Percentiles rank a stretch among this genome's conserved stretches.
Evolutionary conservation across 164 flowering plant species (phyloP).

Genomic region (Stephania cephalantha): DNA sequence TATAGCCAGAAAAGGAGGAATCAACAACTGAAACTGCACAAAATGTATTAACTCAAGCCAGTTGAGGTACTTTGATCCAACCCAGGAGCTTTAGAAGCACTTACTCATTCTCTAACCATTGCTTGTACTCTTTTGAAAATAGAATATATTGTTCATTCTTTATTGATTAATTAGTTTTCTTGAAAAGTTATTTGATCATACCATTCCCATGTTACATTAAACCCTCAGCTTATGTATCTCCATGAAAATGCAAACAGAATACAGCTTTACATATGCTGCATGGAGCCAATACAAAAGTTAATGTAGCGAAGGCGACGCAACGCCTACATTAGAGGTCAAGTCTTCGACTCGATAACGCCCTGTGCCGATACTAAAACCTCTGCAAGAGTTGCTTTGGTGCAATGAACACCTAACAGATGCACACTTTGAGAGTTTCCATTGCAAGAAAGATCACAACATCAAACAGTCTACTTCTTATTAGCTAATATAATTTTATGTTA

Average conservation of each 20-base stretch:
- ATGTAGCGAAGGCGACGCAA: background rate
- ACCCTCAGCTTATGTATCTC: background rate
- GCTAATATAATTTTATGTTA: background rate
- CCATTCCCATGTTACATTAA: background rate
- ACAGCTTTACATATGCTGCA: background rate
- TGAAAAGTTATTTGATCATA: background rate
- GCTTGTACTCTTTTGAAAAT: background rate
- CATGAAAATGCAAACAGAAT: background rate
- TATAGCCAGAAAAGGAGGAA: background rate
- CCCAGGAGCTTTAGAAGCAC: background rate
- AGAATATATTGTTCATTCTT: background rate
- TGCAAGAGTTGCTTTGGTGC: background rate
- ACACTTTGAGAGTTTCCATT: background rate
- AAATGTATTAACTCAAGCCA: background rate
- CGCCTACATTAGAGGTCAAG: too few relatives aligned
- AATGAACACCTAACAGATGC: background rate
- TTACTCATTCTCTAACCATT: background rate
- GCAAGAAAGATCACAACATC: background rate
- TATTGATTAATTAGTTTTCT: background rate
- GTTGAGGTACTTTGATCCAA: background rate
- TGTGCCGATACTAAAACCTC: background rate
- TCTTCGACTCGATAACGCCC: background rate
- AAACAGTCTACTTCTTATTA: slow-evolving; percentile 3
- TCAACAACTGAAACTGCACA: background rate
- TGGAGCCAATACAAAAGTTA: background rate